Base-by-base conservation (phyloP, 805 yeast genomes). In the Pichia occidentalis region DNA sequence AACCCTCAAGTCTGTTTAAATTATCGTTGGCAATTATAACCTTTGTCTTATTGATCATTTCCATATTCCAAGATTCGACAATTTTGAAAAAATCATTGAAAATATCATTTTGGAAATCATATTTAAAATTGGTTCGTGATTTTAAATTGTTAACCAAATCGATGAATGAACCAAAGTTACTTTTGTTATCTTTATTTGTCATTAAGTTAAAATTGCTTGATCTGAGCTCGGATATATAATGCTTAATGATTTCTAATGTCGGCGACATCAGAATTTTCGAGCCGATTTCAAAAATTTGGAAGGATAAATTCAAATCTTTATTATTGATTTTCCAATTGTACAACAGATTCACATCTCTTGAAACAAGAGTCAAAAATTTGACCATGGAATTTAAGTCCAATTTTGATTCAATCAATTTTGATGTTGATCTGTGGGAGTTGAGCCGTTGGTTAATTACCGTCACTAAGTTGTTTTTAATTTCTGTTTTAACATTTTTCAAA, bases 21-120 rank as follows among this genome's bases (percentile, higher is more conserved):
- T 52, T 22, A 53, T 87, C 96, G 9, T 64, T 68, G 8, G 64
- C 61, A 4, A 85, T 52, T 0, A 90, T 77, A 20, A 71, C 67
- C 12, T 65, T 59, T 5, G 80, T 45, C 36, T 54, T 53, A 4
- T 31, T 39, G 1, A 35, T 24, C 18, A 57, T 39, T 26, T 57
- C 62, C 1, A 24, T 12, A 11, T 37, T 37, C 62, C 62, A 59
- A 7, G 51, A 47, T 9, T 29, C 13, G 13, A 57, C 55, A 5
- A 55, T 28, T 22, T 44, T 40, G 11, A 42, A 30, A 18, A 56
- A 39, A 34, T 54, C 54, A 1, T 42, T 39, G 28, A 48, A 57
- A 9, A 58, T 36, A n/a, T 42, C 43, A 14, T 42, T 44, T 36
- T 56, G 59, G 36, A 48, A 54, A 28, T 54, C 47, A 19, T 53